Evolutionary conservation across 2,329 filamentous ascomycete genomes (phyloP).

Genomic region (Talaromyces sp.): DNA sequence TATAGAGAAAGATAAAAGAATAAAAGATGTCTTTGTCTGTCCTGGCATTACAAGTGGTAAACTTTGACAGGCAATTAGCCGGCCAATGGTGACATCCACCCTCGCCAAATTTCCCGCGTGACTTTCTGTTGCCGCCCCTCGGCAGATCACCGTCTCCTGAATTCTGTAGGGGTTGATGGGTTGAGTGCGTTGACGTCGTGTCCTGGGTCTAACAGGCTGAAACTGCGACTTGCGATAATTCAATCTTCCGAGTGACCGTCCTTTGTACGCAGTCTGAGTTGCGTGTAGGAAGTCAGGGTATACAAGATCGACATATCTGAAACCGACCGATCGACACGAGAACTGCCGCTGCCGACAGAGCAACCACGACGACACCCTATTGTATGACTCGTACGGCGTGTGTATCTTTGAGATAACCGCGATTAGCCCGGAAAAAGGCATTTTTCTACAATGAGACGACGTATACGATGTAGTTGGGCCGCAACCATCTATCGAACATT

Average conservation of each 20-base stretch:
- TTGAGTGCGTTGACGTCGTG: not conserved
- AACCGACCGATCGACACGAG: constrained; percentile 6
- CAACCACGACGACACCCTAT: not conserved
- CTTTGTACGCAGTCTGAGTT: not conserved
- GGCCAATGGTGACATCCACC: not conserved
- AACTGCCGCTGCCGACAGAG: constrained; percentile 5
- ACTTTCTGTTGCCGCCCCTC: not conserved
- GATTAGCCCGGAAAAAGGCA: constrained; percentile 8
- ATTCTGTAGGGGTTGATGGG: no score
- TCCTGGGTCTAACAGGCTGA: not conserved
- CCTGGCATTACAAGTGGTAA: not conserved
- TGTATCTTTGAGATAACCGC: not conserved
- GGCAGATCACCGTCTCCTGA: not conserved
- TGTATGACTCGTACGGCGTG: not conserved
- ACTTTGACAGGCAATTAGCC: not conserved
- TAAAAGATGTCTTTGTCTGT: no score
- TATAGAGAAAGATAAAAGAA: no score
- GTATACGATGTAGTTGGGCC: not conserved
- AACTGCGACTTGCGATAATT: not conserved
- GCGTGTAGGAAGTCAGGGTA: not conserved
- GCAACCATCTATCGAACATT: not conserved
- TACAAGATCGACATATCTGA: constrained; percentile 8
- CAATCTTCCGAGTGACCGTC: no score
- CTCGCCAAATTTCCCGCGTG: constrained; percentile 1
- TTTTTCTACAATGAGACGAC: not conserved